Percentiles rank a stretch among this genome's conserved stretches.
Evolutionary conservation across 306 rosid species (phyloP).

Genomic region (Coriaria nepalensis): DNA sequence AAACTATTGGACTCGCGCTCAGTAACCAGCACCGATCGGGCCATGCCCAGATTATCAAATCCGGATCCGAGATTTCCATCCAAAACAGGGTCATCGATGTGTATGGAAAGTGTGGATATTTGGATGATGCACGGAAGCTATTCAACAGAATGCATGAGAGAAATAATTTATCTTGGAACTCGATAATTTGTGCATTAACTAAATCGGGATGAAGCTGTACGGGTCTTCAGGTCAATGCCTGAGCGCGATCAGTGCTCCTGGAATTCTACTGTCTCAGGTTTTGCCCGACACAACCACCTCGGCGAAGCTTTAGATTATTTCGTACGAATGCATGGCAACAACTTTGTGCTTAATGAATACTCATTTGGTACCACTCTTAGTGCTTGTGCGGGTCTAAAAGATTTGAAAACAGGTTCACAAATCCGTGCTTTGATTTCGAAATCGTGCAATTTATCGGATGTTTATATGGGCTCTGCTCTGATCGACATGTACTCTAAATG

Average conservation of each 20-base stretch:
- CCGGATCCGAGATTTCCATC: slow-evolving; percentile 4
- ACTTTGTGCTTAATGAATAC: slow-evolving; percentile 6
- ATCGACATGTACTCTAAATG: slow-evolving; percentile 15
- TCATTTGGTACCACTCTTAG: slow-evolving; percentile 15
- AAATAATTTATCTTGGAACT: slow-evolving; percentile 14
- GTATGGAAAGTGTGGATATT: slow-evolving; percentile 13
- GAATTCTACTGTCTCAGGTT: slow-evolving; percentile 13
- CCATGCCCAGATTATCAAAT: slow-evolving; percentile 9
- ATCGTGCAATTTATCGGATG: slow-evolving; percentile 9
- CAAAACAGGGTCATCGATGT: slow-evolving; percentile 15
- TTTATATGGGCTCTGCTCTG: slow-evolving; percentile 11
- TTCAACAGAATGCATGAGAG: slow-evolving; percentile 10
- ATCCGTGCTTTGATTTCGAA: slow-evolving; percentile 4
- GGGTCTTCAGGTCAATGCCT: slow-evolving; percentile 6
- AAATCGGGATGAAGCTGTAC: slow-evolving; percentile 8
- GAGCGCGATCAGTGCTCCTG: slow-evolving; percentile 12
- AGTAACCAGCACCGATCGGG: not conserved
- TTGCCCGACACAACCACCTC: slow-evolving; percentile 6
- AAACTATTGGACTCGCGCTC: slow-evolving; percentile 8
- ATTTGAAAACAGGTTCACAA: slow-evolving; percentile 13
- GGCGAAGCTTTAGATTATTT: slow-evolving; percentile 13
- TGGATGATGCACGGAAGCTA: slow-evolving; percentile 12
- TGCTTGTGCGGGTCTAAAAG: slow-evolving; percentile 14
- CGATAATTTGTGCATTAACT: slow-evolving; percentile 12
- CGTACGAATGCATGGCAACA: slow-evolving; percentile 2